phyloP scores from a whole-genome alignment of 495 filamentous ascomycete species.

The Penicillium daleae region DNA sequence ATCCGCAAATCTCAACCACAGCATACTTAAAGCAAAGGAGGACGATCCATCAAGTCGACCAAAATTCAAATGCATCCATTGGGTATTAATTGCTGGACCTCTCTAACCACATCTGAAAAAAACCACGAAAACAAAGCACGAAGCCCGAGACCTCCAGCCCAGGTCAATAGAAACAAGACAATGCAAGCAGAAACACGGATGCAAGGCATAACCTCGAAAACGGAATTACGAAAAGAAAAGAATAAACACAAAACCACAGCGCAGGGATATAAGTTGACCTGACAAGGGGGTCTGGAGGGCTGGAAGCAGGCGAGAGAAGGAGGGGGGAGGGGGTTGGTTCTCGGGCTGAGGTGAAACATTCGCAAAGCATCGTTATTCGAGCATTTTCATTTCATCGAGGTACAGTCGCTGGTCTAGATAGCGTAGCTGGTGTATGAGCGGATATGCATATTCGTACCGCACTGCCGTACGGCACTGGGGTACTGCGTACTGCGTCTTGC shows the following conservation, averaged over 20 bases:
- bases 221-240: not conserved
- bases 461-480: no score
- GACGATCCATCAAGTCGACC: no score
- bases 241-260: not conserved
- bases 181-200: conserved; percentile 10
- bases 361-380: conserved; percentile 27
- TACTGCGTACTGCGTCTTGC: not conserved
- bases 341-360: conserved; percentile 21
- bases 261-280: conserved; percentile 32
- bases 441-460: not conserved
- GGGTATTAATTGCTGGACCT: conserved; percentile 29
- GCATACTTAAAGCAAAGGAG: no score
- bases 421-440: not conserved
- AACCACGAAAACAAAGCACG: conserved; percentile 2
- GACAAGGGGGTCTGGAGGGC: conserved; percentile 8
- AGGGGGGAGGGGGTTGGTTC: not conserved
- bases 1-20: no score
- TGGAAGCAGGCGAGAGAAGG: no score
- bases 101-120: conserved; percentile 19
- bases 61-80: conserved; percentile 26
- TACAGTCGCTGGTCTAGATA: not conserved
- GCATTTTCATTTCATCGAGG: conserved; percentile 26
- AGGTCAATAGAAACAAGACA: conserved; percentile 10
- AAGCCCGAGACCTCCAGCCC: conserved; percentile 13
- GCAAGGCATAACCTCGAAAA: not conserved